These are phyloP conservation scores for Mortierella alpina DNA, from an alignment of 192 early-diverging fungal species.

Conservation along the genomic window DNA sequence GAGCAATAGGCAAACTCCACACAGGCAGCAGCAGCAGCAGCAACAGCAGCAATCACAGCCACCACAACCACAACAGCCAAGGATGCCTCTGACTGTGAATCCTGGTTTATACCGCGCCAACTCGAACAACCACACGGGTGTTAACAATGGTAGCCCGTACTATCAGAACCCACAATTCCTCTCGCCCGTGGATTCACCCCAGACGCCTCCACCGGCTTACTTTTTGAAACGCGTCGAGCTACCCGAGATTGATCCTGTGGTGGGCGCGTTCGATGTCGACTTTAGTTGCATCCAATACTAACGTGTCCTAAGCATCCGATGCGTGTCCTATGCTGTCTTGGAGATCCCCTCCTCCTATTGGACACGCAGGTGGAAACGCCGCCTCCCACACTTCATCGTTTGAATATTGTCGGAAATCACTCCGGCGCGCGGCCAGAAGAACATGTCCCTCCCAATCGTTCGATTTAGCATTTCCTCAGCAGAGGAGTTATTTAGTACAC, in stretches of 20 bases:
- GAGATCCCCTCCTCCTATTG: no score
- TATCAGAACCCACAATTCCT: slow-evolving; percentile 38
- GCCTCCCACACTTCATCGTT: no score
- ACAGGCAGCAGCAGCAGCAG: slow-evolving; percentile 2
- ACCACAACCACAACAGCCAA: neutral
- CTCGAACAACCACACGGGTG: neutral
- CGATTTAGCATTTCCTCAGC: no score
- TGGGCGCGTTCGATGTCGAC: slow-evolving; percentile 36
- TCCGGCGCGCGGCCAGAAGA: no score
- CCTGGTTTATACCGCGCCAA: slow-evolving; percentile 7
- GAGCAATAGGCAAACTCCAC: neutral
- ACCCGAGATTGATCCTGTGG: slow-evolving; percentile 34
- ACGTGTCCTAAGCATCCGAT: neutral
- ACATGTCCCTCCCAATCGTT: no score
- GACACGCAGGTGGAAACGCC: no score
- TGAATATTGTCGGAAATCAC: no score
- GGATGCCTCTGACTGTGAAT: slow-evolving; percentile 5
- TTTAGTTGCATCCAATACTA: slow-evolving; percentile 30
- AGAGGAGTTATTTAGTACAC: no score
- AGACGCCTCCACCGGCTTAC: slow-evolving; percentile 45
- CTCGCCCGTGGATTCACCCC: slow-evolving; percentile 32
- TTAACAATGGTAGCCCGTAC: slow-evolving; percentile 26
- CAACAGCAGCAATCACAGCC: slow-evolving; percentile 1
- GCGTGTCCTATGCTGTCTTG: no score
- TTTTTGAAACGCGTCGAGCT: slow-evolving; percentile 29